Conservation (phyloP, 2,329 filamentous ascomycete species). For the Trichoderma sp. region DNA sequence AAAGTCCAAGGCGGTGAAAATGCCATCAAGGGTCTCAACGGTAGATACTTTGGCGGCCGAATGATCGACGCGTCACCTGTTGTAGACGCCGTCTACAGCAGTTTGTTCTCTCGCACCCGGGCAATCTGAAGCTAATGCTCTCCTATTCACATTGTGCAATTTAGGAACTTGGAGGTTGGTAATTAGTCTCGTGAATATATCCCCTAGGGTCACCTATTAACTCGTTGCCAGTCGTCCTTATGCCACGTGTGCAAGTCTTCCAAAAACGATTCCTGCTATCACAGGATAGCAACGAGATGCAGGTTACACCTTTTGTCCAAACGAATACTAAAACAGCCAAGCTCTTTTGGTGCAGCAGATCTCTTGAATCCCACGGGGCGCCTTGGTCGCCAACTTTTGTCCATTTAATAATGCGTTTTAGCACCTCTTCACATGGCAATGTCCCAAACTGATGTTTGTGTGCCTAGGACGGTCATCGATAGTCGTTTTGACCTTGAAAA, state of each 20-base stretch:
- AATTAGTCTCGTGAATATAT: constrained; percentile 5
- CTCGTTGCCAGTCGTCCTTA: background rate
- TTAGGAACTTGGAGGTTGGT: constrained; percentile 49
- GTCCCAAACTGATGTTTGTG: constrained; percentile 22
- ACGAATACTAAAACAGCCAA: constrained; percentile 19
- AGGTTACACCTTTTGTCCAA: constrained; percentile 6
- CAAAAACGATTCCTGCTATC: constrained; percentile 15
- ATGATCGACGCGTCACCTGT: constrained; percentile 94
- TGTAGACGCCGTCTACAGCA: constrained; percentile 98
- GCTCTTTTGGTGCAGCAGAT: constrained; percentile 20
- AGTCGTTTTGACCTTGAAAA: constrained; percentile 10
- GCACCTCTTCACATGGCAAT: constrained; percentile 16
- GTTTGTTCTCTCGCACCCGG: constrained; percentile 84
- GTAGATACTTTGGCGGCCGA: constrained; percentile 88
- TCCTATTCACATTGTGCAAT: constrained; percentile 42
- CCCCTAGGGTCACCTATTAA: background rate
- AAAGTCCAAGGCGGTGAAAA: constrained; percentile 93
- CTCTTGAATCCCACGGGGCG: constrained; percentile 14
- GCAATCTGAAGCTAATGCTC: constrained; percentile 68
- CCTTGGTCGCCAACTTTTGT: constrained; percentile 17
- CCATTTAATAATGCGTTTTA: constrained; percentile 10
- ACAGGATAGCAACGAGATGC: constrained; percentile 4
- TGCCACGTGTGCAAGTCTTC: background rate
- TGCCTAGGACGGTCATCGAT: constrained; percentile 20
- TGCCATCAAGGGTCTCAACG: constrained; percentile 95